Conservation (phyloP, 257 asterid species). For the Osmanthus fragrans region DNA sequence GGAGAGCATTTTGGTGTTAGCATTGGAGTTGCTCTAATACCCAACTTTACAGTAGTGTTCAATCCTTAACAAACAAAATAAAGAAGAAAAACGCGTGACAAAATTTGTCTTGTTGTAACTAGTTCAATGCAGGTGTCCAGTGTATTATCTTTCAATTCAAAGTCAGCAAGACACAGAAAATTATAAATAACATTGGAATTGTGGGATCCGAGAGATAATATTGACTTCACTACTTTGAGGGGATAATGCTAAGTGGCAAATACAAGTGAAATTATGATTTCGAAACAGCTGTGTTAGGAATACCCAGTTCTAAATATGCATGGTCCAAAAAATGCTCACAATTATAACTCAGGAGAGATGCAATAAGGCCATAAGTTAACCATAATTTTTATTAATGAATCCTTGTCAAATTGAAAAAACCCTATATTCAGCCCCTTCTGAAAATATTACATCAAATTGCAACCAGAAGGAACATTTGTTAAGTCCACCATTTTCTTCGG, state of each 20-base stretch:
- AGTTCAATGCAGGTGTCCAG: too few species aligned
- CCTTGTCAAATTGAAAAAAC: not conserved
- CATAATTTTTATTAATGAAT: not conserved
- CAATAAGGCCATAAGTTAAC: not conserved
- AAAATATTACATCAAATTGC: conserved; percentile 9
- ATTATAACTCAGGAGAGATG: not conserved
- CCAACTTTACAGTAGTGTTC: too few species aligned
- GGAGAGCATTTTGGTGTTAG: too few species aligned
- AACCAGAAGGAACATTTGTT: conserved; percentile 1
- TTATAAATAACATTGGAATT: not conserved
- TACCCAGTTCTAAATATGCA: not conserved
- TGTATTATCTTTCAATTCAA: too few species aligned
- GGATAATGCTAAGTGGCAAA: not conserved
- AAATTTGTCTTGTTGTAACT: too few species aligned
- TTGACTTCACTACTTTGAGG: not conserved
- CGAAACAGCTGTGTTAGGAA: not conserved
- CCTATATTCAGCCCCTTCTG: not conserved
- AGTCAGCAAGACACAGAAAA: not conserved
- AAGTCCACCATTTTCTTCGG: not conserved
- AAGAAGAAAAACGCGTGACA: not conserved
- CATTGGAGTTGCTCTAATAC: too few species aligned
- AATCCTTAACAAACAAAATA: too few species aligned
- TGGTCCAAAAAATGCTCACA: not conserved
- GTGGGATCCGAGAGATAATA: not conserved
- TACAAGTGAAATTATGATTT: not conserved